Conservation (phyloP, 805 yeast genomes). For the Teunomyces funiuensis region DNA sequence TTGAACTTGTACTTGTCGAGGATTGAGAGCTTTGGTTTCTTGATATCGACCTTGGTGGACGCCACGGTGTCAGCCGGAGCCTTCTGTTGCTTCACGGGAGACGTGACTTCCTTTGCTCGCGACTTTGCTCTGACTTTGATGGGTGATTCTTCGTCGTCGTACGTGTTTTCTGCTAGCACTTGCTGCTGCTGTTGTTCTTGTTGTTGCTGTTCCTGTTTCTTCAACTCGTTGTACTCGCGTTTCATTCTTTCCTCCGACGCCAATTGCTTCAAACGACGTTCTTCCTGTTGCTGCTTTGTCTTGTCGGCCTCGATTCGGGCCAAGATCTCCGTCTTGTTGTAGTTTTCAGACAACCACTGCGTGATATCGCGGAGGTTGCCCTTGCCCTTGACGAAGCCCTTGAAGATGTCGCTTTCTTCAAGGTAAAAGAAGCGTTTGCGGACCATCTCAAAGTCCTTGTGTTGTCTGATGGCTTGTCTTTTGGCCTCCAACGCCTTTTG, state of each 20-base stretch:
- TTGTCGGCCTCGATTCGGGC: slow-evolving; percentile 17
- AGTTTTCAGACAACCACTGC: slow-evolving; percentile 39
- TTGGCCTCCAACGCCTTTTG: slow-evolving; percentile 30
- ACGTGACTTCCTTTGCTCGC: slow-evolving; percentile 21
- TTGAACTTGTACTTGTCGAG: slow-evolving; percentile 41
- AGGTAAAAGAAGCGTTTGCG: slow-evolving; percentile 36
- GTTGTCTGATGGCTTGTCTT: slow-evolving; percentile 37
- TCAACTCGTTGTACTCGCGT: slow-evolving; percentile 15
- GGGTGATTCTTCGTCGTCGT: slow-evolving; percentile 40
- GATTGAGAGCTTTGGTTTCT: slow-evolving; percentile 41
- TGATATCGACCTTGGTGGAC: slow-evolving; percentile 41
- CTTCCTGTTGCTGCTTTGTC: slow-evolving; percentile 12
- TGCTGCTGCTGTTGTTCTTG: slow-evolving; percentile 7
- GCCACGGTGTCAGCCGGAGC: slow-evolving; percentile 5
- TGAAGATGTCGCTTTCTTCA: slow-evolving; percentile 40
- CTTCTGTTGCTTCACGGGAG: slow-evolving; percentile 18
- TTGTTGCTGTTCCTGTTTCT: slow-evolving; percentile 7
- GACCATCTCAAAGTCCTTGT: slow-evolving; percentile 40
- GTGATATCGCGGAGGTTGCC: slow-evolving; percentile 42
- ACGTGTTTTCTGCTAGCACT: slow-evolving; percentile 2
- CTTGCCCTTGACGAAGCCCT: slow-evolving; percentile 43
- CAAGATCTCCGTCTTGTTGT: slow-evolving; percentile 24
- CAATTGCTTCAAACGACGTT: slow-evolving; percentile 11
- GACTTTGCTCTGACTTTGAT: slow-evolving; percentile 35
- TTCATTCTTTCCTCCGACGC: slow-evolving; percentile 17